Evolutionary conservation across 768 basidiomycete species (phyloP), one percentile per base, ranked within the genome.

Genomic region (Hypholoma sublateritium): DNA sequence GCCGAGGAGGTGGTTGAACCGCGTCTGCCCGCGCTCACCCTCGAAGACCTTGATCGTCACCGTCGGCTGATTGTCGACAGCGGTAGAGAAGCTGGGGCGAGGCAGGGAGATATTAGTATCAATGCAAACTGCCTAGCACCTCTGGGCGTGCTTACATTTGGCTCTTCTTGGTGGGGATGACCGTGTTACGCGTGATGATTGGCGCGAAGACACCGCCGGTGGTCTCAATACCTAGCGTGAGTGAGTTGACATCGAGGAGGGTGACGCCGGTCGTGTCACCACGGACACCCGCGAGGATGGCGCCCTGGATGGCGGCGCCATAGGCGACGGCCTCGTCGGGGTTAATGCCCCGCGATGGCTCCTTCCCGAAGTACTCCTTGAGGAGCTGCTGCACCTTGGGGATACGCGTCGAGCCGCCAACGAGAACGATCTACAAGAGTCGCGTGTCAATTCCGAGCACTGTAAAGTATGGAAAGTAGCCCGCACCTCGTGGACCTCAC

Each of bases 41-140:
- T 95, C 92, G 71, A 78, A 94, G 25, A 95, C 91, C 72, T 93
- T 89, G 68, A 95, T 94, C 66, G 91, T 78, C 37, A 96, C 92
- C 72, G 87, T 88, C 53, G 86, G 86, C 71, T 95, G 93, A 76
- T 94, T 93, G 75, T 95, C 93, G 53, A 86, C 81, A 70, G 90
- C 88, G 0, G 95, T 95, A 41, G 93, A 95, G 83, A 95, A 94
- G 65, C 74, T 76, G 53, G 28, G 5, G 28, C 28, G 5, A 1
- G 28, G 28, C 25, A n/a, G n/a, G n/a, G 28, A 32, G 2, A 32
- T 1, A 9, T 32, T 9, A 32, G 28, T 32, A 32, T 32, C 2
- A 32, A 2, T 9, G 9, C 5, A 5, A 32, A 32, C 9, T 32
- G 1, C 9, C 1, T 32, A 7, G 5, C 5, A 32, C 28, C 1